Evolutionary conservation across 352 stramenopile species (phyloP).

Genomic region (Aphanomyces stellatus): DNA sequence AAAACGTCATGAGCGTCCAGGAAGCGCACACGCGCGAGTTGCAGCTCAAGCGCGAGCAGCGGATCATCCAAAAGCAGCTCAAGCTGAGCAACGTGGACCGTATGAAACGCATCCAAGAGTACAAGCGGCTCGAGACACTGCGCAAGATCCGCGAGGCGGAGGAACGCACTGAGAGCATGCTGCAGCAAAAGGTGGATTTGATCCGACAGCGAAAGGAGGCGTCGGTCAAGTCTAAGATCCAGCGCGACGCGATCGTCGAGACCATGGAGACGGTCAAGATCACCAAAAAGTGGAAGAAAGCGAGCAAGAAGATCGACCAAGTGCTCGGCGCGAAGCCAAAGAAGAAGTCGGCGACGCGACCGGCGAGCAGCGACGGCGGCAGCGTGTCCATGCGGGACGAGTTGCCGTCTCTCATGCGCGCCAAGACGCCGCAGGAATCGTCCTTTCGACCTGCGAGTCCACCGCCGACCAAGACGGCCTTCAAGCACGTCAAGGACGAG

Average conservation of each 20-base stretch:
- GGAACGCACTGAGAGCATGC: slow-evolving; percentile 69
- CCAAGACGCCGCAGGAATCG: slow-evolving; percentile 21
- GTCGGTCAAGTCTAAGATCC: slow-evolving; percentile 76
- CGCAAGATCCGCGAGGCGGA: slow-evolving; percentile 82
- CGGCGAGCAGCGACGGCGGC: slow-evolving; percentile 44
- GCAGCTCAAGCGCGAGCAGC: slow-evolving; percentile 79
- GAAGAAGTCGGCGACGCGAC: slow-evolving; percentile 32
- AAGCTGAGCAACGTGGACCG: slow-evolving; percentile 88
- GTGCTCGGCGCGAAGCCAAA: slow-evolving; percentile 43
- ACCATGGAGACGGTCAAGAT: slow-evolving; percentile 86
- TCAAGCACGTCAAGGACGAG: slow-evolving; percentile 65
- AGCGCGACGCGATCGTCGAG: slow-evolving; percentile 80
- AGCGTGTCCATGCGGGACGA: slow-evolving; percentile 20
- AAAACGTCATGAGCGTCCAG: slow-evolving; percentile 58
- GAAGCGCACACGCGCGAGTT: slow-evolving; percentile 61
- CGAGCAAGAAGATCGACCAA: slow-evolving; percentile 67
- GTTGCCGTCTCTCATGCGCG: slow-evolving; percentile 13
- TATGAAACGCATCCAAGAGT: slow-evolving; percentile 88
- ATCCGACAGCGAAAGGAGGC: slow-evolving; percentile 70
- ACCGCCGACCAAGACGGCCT: slow-evolving; percentile 52
- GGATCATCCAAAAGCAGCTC: slow-evolving; percentile 64
- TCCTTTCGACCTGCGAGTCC: slow-evolving; percentile 48
- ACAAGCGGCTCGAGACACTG: slow-evolving; percentile 84
- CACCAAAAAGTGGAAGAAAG: slow-evolving; percentile 80
- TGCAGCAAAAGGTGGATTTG: slow-evolving; percentile 72